These are phyloP conservation scores for Schizochytrium sp. DNA, from an alignment of 108 stramenopile genomes.

Conservation along the genomic window DNA sequence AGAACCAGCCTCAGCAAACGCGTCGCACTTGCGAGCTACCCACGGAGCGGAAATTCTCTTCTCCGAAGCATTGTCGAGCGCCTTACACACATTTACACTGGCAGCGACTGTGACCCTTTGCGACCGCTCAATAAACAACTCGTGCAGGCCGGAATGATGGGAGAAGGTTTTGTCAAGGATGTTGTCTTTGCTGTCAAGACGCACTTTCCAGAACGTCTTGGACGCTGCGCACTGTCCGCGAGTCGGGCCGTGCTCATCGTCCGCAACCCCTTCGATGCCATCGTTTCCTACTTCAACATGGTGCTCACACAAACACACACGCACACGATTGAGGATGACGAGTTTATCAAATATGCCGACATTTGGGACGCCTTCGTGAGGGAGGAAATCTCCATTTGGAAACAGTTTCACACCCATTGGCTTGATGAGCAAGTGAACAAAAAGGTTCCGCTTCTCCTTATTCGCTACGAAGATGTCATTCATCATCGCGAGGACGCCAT, in stretches of 20 bases:
- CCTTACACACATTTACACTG: constrained; percentile 68
- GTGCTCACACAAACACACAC: constrained; percentile 86
- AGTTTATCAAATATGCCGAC: constrained; percentile 51
- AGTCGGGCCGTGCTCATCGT: constrained; percentile 69
- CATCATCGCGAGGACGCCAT: neutral
- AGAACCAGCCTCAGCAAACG: neutral
- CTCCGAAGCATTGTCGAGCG: constrained; percentile 67
- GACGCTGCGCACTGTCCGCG: constrained; percentile 50
- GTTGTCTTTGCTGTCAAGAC: constrained; percentile 80
- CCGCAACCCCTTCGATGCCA: constrained; percentile 93
- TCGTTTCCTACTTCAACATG: constrained; percentile 89
- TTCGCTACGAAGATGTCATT: constrained; percentile 21
- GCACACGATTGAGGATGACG: constrained; percentile 52
- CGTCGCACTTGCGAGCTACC: constrained; percentile 66
- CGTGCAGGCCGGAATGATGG: constrained; percentile 53
- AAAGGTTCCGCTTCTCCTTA: neutral
- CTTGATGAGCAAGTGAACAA: neutral
- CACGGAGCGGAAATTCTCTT: constrained; percentile 76
- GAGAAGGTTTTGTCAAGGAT: constrained; percentile 70
- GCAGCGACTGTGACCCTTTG: constrained; percentile 74
- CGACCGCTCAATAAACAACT: constrained; percentile 51
- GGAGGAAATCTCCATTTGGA: constrained; percentile 44
- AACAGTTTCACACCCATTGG: neutral
- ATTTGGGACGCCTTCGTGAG: constrained; percentile 53
- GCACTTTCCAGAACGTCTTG: constrained; percentile 86